Evolutionary conservation across 2,329 filamentous ascomycete species (phyloP), one percentile per base, ranked within the genome.

Genomic region (Bertia moriformis): DNA sequence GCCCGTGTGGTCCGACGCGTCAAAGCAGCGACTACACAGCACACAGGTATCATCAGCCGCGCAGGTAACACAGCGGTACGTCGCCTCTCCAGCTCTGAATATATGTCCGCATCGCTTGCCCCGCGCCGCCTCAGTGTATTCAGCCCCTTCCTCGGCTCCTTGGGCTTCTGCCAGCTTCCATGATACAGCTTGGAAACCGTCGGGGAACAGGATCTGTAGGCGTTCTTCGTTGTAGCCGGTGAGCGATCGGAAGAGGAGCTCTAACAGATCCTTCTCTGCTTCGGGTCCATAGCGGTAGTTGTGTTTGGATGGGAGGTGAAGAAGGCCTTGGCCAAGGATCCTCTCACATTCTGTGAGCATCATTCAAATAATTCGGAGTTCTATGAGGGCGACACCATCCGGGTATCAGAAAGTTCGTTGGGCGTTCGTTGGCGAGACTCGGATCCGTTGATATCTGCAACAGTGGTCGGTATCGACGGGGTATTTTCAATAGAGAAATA

Each of bases 91-190:
- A 13, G 75, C 71, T 60, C 89, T 89, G 69, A 98, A 94, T 45
- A 98, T 96, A 63, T 98, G 93, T 3, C 91, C 93, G 56, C 91
- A 98, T 37, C 87, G 80, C 59, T 93, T 93, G 40, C 93, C 91
- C 48, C 86, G 77, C 13, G 91, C 91, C 4, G 83, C 82, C 48
- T 89, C 83, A 15, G 86, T 91, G 55, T 96, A 98, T 57, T 98
- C 93, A 20, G 89, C 86, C 10, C 91, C 89, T 52, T 94, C 87
- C 42, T 86, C 70, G n/a, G 85, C 85, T 14, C 88, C 89, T 55
- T 98, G 93, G 14, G 88, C 88, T 49, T 85, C 78, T 44, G 82
- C 74, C 29, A 98, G 66, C 58, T 83, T 91, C 71, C 88, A 81
- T 35, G 22, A n/a, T 7, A 7, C 22, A 7, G 22, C n/a, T 27